These are phyloP conservation scores for Vaccinium macrocarpon DNA, from an alignment of 148 eudicot genomes.

Conservation along the genomic window DNA sequence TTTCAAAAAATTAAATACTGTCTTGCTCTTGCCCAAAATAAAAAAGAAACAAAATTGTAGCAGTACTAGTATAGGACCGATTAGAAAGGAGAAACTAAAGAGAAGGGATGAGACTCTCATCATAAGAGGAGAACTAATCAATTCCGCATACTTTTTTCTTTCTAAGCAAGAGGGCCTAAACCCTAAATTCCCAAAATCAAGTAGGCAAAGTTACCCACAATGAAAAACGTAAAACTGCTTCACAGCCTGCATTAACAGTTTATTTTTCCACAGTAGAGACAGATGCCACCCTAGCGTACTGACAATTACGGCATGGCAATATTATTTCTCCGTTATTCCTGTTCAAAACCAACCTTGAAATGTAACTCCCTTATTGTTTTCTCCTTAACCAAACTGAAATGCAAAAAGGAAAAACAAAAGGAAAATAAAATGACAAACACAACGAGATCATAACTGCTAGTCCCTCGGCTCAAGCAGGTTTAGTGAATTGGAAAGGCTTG, in stretches of 20 bases:
- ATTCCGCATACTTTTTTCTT: no score
- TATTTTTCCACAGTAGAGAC: conserved; percentile 3
- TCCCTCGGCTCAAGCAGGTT: conserved; percentile 2
- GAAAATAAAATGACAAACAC: background rate
- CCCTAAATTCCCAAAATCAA: background rate
- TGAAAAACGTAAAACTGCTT: background rate
- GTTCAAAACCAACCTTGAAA: conserved; percentile 7
- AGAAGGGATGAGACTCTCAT: background rate
- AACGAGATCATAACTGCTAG: conserved; percentile 10
- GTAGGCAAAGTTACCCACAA: background rate
- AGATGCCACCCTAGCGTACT: conserved; percentile 2
- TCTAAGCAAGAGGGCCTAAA: no score
- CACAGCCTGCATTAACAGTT: background rate
- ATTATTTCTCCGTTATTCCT: conserved; percentile 17
- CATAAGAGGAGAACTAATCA: background rate
- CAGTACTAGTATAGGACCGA: background rate
- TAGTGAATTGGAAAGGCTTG: background rate
- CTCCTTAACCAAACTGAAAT: conserved; percentile 9
- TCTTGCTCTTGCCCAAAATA: background rate
- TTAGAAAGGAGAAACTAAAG: background rate
- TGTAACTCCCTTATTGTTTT: background rate
- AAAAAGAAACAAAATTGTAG: background rate
- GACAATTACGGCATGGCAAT: conserved; percentile 8
- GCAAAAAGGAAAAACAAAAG: background rate
- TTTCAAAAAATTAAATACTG: background rate